Percentiles rank a stretch among this genome's conserved stretches.
Conservation (phyloP, 2,329 filamentous ascomycete genomes). For the Alternaria hordeiaustralica region DNA sequence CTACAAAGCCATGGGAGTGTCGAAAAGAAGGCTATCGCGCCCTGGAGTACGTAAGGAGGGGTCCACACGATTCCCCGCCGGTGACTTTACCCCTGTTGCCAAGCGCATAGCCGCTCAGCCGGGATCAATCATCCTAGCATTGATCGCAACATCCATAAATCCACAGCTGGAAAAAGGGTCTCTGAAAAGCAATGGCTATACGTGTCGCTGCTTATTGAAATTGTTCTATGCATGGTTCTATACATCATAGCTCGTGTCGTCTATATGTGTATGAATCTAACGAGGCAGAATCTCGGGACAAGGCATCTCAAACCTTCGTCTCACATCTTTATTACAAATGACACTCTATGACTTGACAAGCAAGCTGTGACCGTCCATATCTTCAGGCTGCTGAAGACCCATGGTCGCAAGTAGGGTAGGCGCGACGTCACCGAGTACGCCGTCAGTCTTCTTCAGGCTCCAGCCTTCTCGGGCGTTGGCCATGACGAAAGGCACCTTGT, state of each 20-base stretch:
- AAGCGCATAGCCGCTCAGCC: constrained; percentile 3
- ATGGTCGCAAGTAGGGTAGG: constrained; percentile 91
- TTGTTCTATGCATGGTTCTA: background rate
- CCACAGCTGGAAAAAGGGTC: background rate
- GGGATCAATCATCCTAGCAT: background rate
- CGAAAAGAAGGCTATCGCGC: background rate
- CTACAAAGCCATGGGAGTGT: background rate
- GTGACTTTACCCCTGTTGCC: constrained; percentile 8
- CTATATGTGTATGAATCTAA: background rate
- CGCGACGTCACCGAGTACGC: constrained; percentile 95
- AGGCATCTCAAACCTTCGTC: background rate
- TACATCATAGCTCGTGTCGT: background rate
- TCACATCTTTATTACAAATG: background rate
- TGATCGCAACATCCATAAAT: background rate
- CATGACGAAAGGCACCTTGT: constrained; percentile 98
- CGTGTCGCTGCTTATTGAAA: background rate
- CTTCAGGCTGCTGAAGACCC: constrained; percentile 87
- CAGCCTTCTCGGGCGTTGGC: constrained; percentile 91
- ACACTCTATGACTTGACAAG: constrained; percentile 70
- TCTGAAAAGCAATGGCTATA: background rate
- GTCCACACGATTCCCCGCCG: constrained; percentile 14
- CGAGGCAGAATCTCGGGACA: background rate
- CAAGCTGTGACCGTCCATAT: constrained; percentile 89
- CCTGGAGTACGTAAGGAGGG: constrained; percentile 7
- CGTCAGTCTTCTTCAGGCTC: constrained; percentile 81